Conservation (phyloP, 495 filamentous ascomycete genomes). For the Chaetomium tenue region DNA sequence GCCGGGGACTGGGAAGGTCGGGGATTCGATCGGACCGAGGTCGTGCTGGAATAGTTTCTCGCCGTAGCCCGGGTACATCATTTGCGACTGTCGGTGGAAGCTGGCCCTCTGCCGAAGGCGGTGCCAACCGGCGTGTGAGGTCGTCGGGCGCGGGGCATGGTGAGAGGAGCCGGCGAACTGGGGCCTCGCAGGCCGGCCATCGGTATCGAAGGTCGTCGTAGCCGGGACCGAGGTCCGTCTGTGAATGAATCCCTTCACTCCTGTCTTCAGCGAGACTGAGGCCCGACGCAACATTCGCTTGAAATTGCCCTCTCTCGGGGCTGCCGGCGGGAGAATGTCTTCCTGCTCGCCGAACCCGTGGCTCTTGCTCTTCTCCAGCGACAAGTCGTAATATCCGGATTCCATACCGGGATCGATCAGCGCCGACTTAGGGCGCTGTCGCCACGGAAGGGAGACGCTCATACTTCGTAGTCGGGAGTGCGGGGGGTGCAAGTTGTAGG, state of each 20-base stretch:
- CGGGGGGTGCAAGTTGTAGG: constrained; percentile 7
- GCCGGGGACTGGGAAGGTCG: constrained; percentile 47
- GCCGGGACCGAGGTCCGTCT: constrained; percentile 49
- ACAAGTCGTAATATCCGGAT: constrained; percentile 19
- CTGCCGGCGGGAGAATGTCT: constrained; percentile 18
- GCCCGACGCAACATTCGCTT: constrained; percentile 51
- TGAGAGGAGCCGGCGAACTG: constrained; percentile 25
- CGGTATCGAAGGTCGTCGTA: constrained; percentile 31
- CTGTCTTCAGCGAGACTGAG: constrained; percentile 46
- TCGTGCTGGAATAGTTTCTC: constrained; percentile 39
- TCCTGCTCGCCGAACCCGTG: constrained; percentile 30
- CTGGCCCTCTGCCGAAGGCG: constrained; percentile 50
- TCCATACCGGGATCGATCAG: constrained; percentile 28
- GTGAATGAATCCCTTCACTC: constrained; percentile 45
- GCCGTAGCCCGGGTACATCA: constrained; percentile 36
- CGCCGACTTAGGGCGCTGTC: constrained; percentile 34
- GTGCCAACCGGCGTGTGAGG: constrained; percentile 49
- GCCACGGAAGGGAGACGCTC: constrained; percentile 42
- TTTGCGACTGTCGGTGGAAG: constrained; percentile 47
- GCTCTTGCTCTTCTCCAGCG: constrained; percentile 36
- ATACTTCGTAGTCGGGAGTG: constrained; percentile 35
- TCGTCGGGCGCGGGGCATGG: constrained; percentile 37
- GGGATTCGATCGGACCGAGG: constrained; percentile 37
- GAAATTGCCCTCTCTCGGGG: constrained; percentile 30
- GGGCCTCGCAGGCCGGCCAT: constrained; percentile 30